These are phyloP conservation scores for Fagus crenata DNA, from an alignment of 306 rosid genomes.

Conservation along the genomic window DNA sequence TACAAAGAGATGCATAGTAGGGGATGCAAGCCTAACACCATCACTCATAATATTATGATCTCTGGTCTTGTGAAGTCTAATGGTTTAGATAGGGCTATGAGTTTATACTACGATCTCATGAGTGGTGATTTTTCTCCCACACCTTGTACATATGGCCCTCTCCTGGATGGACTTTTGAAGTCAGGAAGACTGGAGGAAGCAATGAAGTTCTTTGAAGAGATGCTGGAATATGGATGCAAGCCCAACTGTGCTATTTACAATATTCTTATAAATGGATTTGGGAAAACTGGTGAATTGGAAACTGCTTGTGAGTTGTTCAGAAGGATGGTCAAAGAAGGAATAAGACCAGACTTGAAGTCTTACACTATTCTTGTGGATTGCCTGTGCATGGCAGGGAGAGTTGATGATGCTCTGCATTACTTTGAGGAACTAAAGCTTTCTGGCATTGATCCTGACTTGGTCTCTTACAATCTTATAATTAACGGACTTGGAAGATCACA, in stretches of 20 bases:
- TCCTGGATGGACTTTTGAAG: constrained; percentile 80
- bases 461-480: constrained; percentile 74
- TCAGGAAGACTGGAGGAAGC: constrained; percentile 77
- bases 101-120: constrained; percentile 71
- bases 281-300: constrained; percentile 71
- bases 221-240: constrained; percentile 69
- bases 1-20: constrained; percentile 69
- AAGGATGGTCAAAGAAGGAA: constrained; percentile 81
- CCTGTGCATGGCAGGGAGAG: constrained; percentile 59
- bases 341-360: constrained; percentile 87
- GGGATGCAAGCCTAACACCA: constrained; percentile 73
- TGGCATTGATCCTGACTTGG: constrained; percentile 74
- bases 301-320: constrained; percentile 60
- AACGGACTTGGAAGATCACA: constrained; percentile 76
- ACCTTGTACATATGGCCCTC: constrained; percentile 90
- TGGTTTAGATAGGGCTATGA: constrained; percentile 58
- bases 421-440: constrained; percentile 78
- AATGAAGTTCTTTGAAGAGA: constrained; percentile 73
- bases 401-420: constrained; percentile 72
- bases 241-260: constrained; percentile 83
- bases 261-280: constrained; percentile 85
- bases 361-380: constrained; percentile 84
- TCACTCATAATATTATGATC: constrained; percentile 80
- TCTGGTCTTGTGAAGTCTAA: constrained; percentile 69
- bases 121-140: constrained; percentile 85